phyloP scores from a whole-genome alignment of 2,329 filamentous ascomycete genomes.

The Colletotrichum phormii region DNA sequence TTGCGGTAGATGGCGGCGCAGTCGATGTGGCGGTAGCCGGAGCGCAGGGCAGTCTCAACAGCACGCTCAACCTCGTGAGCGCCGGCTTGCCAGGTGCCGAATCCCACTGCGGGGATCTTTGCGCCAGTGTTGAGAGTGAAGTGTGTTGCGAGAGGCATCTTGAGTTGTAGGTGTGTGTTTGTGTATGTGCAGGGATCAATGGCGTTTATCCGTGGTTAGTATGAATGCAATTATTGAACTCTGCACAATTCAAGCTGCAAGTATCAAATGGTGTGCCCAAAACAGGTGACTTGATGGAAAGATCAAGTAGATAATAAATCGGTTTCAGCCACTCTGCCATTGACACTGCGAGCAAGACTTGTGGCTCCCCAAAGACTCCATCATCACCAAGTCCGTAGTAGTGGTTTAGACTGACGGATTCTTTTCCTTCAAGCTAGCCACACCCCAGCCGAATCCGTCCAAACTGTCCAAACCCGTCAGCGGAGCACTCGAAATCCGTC shows the following conservation, averaged over 20 bases:
- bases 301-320: neutral
- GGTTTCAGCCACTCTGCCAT: neutral
- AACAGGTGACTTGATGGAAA: neutral
- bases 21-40: conserved; percentile 60
- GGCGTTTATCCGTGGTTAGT: neutral
- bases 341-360: neutral
- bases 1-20: conserved; percentile 60
- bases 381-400: neutral
- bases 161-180: neutral
- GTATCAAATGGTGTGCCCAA: conserved; percentile 5
- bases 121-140: conserved; percentile 40
- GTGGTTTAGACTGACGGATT: conserved; percentile 12
- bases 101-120: conserved; percentile 39
- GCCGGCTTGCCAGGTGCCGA: conserved; percentile 41
- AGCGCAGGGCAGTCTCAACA: conserved; percentile 58
- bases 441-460: neutral
- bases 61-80: conserved; percentile 59
- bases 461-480: conserved; percentile 8
- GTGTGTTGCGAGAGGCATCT: conserved; percentile 34
- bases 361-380: neutral
- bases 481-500: conserved; percentile 7
- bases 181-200: neutral
- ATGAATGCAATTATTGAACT: neutral
- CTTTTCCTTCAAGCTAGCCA: conserved; percentile 2
- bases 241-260: neutral